Conservation (phyloP, 148 eudicot genomes). For the Nepenthes gracilis region DNA sequence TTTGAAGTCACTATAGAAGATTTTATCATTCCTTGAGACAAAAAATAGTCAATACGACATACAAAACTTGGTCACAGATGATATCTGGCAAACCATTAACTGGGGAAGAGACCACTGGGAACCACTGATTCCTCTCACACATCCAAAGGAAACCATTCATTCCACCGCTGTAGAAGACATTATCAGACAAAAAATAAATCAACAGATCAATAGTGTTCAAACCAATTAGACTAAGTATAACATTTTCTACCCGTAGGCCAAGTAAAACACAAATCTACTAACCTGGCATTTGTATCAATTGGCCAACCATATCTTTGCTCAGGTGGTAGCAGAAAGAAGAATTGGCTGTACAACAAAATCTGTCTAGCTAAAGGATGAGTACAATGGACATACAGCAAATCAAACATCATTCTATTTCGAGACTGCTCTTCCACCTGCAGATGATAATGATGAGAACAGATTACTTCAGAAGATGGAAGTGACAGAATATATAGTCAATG, state of each 20-base stretch:
- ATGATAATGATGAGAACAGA: neutral
- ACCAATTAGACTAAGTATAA: neutral
- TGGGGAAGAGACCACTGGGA: conserved; percentile 44
- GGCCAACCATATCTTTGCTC: conserved; percentile 47
- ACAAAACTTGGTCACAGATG: conserved; percentile 54
- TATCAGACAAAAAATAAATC: neutral
- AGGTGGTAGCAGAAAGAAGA: conserved; percentile 30
- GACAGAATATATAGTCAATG: no score
- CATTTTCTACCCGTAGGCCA: neutral
- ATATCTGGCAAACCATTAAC: conserved; percentile 56
- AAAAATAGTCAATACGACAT: conserved; percentile 17
- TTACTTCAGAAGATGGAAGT: neutral
- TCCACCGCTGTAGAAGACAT: conserved; percentile 46
- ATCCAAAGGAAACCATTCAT: conserved; percentile 93
- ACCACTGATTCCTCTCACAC: conserved; percentile 65
- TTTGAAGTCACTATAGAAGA: conserved; percentile 3
- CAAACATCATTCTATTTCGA: conserved; percentile 71
- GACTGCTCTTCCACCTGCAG: conserved; percentile 60
- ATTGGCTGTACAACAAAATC: conserved; percentile 43
- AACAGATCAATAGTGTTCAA: neutral
- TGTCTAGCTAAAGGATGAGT: conserved; percentile 54
- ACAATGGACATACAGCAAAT: conserved; percentile 68
- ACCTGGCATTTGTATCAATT: conserved; percentile 62
- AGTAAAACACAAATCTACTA: conserved; percentile 8
- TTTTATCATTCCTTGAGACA: neutral